Percentiles rank a stretch among this genome's conserved stretches.
These are phyloP conservation scores for Leucosporidium scottii DNA, from an alignment of 768 basidiomycete species.

Conservation along the genomic window DNA sequence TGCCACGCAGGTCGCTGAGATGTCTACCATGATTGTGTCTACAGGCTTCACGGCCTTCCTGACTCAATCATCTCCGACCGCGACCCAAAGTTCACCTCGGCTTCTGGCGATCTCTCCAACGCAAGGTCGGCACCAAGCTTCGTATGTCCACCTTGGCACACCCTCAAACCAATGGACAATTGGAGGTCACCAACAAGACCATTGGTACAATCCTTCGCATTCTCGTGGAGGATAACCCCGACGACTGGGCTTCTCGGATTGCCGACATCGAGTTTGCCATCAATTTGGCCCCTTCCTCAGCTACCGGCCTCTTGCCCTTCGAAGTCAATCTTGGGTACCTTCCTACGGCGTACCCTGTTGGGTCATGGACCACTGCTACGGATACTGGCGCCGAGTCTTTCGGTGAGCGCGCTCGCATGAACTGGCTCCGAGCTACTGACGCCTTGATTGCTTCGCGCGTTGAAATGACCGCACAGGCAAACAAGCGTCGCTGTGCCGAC, in stretches of 20 bases:
- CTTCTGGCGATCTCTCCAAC: slow-evolving; percentile 46
- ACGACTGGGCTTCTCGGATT: slow-evolving; percentile 40
- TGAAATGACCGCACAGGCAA: background rate
- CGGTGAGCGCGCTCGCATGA: background rate
- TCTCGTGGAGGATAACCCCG: slow-evolving; percentile 27
- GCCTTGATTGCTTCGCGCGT: background rate
- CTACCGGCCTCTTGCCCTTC: slow-evolving; percentile 45
- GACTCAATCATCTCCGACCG: slow-evolving; percentile 46
- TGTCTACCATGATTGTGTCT: slow-evolving; percentile 43
- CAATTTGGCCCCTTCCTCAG: slow-evolving; percentile 42
- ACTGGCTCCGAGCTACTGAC: background rate
- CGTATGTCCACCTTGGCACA: slow-evolving; percentile 47
- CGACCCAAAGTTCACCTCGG: slow-evolving; percentile 46
- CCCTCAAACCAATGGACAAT: slow-evolving; percentile 47
- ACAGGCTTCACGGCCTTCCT: slow-evolving; percentile 46
- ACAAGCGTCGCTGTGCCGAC: background rate
- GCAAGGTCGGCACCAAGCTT: slow-evolving; percentile 38
- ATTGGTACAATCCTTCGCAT: slow-evolving; percentile 15
- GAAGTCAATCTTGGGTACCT: slow-evolving; percentile 42
- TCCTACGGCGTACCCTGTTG: background rate
- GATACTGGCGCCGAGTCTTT: background rate
- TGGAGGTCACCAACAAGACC: slow-evolving; percentile 41
- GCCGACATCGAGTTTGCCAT: slow-evolving; percentile 45
- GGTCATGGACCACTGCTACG: background rate
- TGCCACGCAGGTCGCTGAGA: slow-evolving; percentile 43